phyloP scores from a whole-genome alignment of 139 green algal species.

The Deuterostichococcus epilithicus region DNA sequence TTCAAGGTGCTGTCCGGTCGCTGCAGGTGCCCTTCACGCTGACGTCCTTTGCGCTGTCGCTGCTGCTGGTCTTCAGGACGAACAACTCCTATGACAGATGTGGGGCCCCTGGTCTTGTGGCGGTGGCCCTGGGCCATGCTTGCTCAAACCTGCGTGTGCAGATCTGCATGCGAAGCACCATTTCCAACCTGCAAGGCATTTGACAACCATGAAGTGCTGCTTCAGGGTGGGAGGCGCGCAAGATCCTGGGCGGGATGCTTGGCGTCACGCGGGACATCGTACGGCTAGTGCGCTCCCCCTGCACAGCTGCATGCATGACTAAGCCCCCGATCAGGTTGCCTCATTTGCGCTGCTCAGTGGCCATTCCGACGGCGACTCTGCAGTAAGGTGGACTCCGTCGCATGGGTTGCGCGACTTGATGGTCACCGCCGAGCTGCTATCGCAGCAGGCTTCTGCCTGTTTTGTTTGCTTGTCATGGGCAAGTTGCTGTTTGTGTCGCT shows the following conservation, averaged over 20 bases:
- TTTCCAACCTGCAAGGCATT: not conserved
- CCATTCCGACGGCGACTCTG: too few species aligned
- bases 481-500: too few species aligned
- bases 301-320: not conserved
- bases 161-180: too few species aligned
- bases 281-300: slow-evolving; percentile 20
- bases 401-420: too few species aligned
- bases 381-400: too few species aligned
- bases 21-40: slow-evolving; percentile 24
- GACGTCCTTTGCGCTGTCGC: slow-evolving; percentile 39
- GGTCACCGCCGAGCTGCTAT: too few species aligned
- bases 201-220: slow-evolving; percentile 25
- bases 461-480: too few species aligned
- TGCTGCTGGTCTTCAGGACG: slow-evolving; percentile 55
- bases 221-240: slow-evolving; percentile 55
- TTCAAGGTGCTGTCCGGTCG: too few species aligned
- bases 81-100: slow-evolving; percentile 31
- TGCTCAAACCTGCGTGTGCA: not conserved
- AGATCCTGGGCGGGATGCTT: slow-evolving; percentile 32
- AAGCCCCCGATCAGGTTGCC: too few species aligned
- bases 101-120: not conserved
- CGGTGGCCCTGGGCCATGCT: not conserved
- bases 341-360: too few species aligned
- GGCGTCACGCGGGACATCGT: slow-evolving; percentile 38
- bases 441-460: too few species aligned